A percentile compares a stretch with the other conserved stretches of the same genome.
phyloP scores from a whole-genome alignment of 768 basidiomycete species.

The Xanthoconium stramineum region DNA sequence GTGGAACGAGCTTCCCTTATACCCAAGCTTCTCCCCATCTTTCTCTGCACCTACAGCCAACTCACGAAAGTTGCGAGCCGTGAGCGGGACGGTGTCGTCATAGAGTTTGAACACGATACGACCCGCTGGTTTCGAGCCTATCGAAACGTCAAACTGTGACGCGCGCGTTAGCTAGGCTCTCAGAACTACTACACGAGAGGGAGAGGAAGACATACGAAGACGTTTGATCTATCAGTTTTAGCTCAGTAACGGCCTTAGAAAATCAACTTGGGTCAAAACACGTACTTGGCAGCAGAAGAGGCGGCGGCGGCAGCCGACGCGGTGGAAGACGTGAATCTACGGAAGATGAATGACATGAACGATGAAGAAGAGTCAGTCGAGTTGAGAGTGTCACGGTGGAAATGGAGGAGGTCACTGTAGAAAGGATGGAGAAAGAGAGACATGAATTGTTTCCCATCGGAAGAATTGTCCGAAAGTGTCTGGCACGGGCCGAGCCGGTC shows the following conservation, averaged over 20 bases:
- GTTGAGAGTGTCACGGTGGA: constrained; percentile 8
- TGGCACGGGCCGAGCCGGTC: not conserved
- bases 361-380: constrained; percentile 14
- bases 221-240: constrained; percentile 13
- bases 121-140: constrained; percentile 58
- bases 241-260: not conserved
- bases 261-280: not conserved
- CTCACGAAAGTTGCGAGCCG: constrained; percentile 77
- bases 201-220: constrained; percentile 33
- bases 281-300: constrained; percentile 16
- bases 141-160: constrained; percentile 65
- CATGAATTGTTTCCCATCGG: not conserved
- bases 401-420: constrained; percentile 21
- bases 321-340: constrained; percentile 50
- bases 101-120: constrained; percentile 81
- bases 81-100: constrained; percentile 80
- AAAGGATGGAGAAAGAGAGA: constrained; percentile 24
- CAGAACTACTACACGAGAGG: not conserved
- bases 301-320: constrained; percentile 29
- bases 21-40: constrained; percentile 62
- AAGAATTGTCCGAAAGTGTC: not conserved
- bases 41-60: constrained; percentile 51
- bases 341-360: constrained; percentile 49
- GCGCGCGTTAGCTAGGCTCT: not conserved
- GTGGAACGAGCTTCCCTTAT: constrained; percentile 68